phyloP scores from a whole-genome alignment of 768 basidiomycete genomes.

The Pholiota molesta region DNA sequence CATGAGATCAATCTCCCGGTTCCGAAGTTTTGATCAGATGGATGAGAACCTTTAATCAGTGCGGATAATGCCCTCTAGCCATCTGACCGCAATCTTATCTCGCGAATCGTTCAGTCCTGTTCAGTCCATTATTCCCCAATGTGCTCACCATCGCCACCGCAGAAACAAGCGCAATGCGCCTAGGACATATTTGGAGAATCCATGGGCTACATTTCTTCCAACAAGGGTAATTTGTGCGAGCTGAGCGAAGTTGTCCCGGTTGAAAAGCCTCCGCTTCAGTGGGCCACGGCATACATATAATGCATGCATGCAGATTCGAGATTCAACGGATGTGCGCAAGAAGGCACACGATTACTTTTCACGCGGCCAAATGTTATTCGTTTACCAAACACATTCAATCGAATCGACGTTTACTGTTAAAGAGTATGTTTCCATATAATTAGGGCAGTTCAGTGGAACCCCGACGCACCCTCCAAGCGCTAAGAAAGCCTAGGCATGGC shows the following conservation, averaged over 20 bases:
- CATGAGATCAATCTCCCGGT: constrained; percentile 16
- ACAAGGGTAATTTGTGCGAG: constrained; percentile 9
- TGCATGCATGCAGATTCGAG: background rate
- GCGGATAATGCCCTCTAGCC: background rate
- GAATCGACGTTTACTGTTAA: background rate
- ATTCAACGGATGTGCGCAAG: background rate
- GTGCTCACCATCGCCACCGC: background rate
- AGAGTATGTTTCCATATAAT: background rate
- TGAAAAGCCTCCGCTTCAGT: constrained; percentile 10
- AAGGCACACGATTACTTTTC: background rate
- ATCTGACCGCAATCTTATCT: constrained; percentile 6
- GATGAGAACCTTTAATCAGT: background rate
- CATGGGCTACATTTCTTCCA: background rate
- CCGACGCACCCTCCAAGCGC: background rate
- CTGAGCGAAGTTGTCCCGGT: constrained; percentile 19
- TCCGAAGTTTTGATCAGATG: constrained; percentile 17
- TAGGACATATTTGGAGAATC: constrained; percentile 5
- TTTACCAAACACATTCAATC: background rate
- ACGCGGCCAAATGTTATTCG: background rate
- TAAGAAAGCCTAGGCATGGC: background rate
- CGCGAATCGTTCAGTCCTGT: background rate
- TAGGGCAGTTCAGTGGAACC: background rate
- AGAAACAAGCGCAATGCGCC: background rate
- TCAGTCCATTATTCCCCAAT: background rate
- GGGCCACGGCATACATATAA: background rate